Base-by-base conservation (phyloP, 1,139 yeast species). In the Lodderomyces orthopsilosis region DNA sequence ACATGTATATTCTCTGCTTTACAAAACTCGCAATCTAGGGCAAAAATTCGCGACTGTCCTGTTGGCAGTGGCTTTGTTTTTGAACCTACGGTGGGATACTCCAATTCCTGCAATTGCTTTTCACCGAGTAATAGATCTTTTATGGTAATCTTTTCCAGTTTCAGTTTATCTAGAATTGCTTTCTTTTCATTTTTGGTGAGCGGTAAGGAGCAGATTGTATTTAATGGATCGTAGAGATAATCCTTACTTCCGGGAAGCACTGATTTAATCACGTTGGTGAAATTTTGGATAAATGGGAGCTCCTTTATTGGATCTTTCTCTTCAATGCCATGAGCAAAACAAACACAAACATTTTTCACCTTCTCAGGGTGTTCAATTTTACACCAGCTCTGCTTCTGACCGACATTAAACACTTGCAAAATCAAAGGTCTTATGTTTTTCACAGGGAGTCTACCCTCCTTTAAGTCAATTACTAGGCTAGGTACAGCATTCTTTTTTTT, bases 1-100 rank as follows among this genome's bases (percentile, higher is more conserved):
- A 81, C 96, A 38, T 75, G 72, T 0, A 88, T 89, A 1, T 57
- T 51, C 0, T 66, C 77, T 0, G 93, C 66, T 45, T 74, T 66
- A 59, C 96, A 89, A 87, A 93, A 93, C 63, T 93, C 98, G 66
- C 98, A 93, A 63, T 93, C 98, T 18, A 93, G 56, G 0, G 95
- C 94, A 65, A 78, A 88, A 0, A 85, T 80, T 43, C 71, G 81
- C 3, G 84, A 75, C 49, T 79, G 81, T 14, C 38, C 37, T 50
- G 76, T 74, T 0, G 57, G 51, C 17, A 26, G 28, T 17, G 39
- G 39, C 9, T 19, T 24, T 0, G 96, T 88, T 46, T 81, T 76
- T 85, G 87, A 85, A 0, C 42, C 49, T 1, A 67, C 75, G 4
- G 57, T 59, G 1, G 41, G 95, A 54, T 82, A 85, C 14, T 69